Conservation (phyloP, 306 rosid genomes). For the Vigna angularis region DNA sequence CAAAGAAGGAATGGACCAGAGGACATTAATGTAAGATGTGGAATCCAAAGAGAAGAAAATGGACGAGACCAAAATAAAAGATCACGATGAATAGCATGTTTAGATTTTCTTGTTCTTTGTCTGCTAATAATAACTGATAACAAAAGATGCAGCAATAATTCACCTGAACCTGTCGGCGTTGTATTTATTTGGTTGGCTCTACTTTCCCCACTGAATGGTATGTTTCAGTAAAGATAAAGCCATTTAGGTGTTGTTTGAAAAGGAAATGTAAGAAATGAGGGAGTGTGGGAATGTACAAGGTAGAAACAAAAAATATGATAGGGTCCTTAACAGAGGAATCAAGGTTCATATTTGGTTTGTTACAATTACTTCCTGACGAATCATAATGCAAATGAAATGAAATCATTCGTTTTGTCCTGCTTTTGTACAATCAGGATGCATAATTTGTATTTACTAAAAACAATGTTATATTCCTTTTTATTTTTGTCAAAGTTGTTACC, state of each 20-base stretch:
- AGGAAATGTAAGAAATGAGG: background rate
- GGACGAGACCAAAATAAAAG: background rate
- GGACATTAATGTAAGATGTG: conserved; percentile 18
- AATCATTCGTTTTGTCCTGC: background rate
- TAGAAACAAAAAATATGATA: background rate
- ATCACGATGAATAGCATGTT: background rate
- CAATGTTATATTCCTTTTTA: background rate
- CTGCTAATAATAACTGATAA: background rate
- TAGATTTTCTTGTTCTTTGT: background rate
- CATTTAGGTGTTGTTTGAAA: background rate
- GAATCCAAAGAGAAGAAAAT: conserved; percentile 24
- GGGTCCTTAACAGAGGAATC: background rate
- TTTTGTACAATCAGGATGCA: background rate
- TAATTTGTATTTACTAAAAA: background rate
- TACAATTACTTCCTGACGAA: background rate
- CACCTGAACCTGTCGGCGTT: background rate
- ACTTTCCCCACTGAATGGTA: background rate
- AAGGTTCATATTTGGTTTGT: background rate
- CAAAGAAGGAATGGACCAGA: conserved; percentile 32
- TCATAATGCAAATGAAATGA: background rate
- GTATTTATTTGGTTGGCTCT: conserved; percentile 5
- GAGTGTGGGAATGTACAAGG: background rate
- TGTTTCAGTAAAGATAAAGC: background rate
- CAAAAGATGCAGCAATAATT: background rate
- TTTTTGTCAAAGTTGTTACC: background rate